Percentiles rank a stretch among this genome's conserved stretches.
phyloP scores from a whole-genome alignment of 2,329 filamentous ascomycete genomes.

The Emergomyces pasteurianus region DNA sequence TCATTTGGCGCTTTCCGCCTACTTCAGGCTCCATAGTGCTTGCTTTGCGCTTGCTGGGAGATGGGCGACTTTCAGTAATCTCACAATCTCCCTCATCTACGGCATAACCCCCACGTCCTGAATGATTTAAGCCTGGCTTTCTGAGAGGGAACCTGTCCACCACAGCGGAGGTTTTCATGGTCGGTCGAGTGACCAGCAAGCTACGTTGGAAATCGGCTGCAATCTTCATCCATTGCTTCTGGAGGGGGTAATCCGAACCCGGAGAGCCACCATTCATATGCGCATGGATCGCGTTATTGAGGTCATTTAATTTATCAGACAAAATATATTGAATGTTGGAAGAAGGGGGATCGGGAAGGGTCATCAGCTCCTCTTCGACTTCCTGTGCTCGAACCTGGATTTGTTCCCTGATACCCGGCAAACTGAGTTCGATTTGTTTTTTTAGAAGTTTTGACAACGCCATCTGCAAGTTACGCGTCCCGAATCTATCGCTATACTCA shows the following conservation, averaged over 20 bases:
- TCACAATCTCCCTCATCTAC: conserved; percentile 6
- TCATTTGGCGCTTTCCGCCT: conserved; percentile 2
- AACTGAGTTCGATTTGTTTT: conserved; percentile 31
- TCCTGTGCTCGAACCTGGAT: conserved; percentile 36
- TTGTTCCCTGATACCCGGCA: conserved; percentile 26
- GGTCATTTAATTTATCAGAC: conserved; percentile 44
- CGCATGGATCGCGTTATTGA: conserved; percentile 43
- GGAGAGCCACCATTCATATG: conserved; percentile 43
- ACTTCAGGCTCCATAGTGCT: neutral
- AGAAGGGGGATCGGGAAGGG: conserved; percentile 53
- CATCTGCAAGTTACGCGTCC: conserved; percentile 39
- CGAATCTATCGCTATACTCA: conserved; percentile 36
- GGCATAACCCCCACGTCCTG: neutral
- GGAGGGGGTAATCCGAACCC: conserved; percentile 27
- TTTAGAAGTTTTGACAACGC: conserved; percentile 39
- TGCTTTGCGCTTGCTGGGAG: conserved; percentile 6
- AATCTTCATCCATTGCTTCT: conserved; percentile 32
- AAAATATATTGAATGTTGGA: conserved; percentile 56
- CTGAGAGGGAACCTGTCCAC: neutral
- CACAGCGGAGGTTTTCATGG: conserved; percentile 18
- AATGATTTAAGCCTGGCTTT: neutral
- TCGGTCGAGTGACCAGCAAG: conserved; percentile 34
- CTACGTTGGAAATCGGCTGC: conserved; percentile 42
- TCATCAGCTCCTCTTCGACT: conserved; percentile 44
- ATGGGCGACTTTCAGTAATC: neutral